These are phyloP conservation scores for Coemansia sp. DNA, from an alignment of 192 early-diverging fungal genomes.

Conservation along the genomic window DNA sequence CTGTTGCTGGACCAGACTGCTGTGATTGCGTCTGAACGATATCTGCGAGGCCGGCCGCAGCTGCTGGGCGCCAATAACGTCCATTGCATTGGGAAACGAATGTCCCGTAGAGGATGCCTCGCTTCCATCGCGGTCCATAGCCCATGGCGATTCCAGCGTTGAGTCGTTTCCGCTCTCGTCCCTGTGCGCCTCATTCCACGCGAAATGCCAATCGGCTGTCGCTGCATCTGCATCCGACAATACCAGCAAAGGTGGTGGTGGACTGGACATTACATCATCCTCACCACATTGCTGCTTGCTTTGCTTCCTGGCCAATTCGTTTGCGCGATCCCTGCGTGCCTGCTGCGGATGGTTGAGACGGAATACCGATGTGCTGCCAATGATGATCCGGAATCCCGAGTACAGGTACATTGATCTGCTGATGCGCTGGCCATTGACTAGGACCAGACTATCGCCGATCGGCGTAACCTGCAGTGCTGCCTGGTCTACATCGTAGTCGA, in stretches of 20 bases:
- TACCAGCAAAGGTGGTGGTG: background rate
- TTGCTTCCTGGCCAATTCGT: slow-evolving; percentile 22
- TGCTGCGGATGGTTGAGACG: slow-evolving; percentile 84
- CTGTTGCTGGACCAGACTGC: slow-evolving; percentile 1
- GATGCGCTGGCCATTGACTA: slow-evolving; percentile 80
- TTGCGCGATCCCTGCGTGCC: slow-evolving; percentile 51
- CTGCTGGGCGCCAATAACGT: background rate
- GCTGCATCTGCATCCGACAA: slow-evolving; percentile 25
- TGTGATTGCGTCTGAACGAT: slow-evolving; percentile 24
- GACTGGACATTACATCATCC: too few species aligned
- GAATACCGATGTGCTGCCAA: slow-evolving; percentile 81
- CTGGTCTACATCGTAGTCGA: slow-evolving; percentile 60
- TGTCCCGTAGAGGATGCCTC: background rate
- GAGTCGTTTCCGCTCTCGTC: slow-evolving; percentile 28
- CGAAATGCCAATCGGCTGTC: slow-evolving; percentile 74
- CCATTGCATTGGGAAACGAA: background rate
- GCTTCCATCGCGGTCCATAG: background rate
- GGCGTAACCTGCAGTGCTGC: slow-evolving; percentile 65
- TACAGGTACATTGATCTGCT: slow-evolving; percentile 56
- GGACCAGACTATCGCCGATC: slow-evolving; percentile 57
- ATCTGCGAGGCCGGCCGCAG: slow-evolving; percentile 19
- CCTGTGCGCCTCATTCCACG: slow-evolving; percentile 67
- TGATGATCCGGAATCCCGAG: slow-evolving; percentile 77
- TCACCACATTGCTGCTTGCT: background rate
- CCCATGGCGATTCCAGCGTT: background rate